phyloP scores from a whole-genome alignment of 306 rosid species.

The Quercus wislizeni region DNA sequence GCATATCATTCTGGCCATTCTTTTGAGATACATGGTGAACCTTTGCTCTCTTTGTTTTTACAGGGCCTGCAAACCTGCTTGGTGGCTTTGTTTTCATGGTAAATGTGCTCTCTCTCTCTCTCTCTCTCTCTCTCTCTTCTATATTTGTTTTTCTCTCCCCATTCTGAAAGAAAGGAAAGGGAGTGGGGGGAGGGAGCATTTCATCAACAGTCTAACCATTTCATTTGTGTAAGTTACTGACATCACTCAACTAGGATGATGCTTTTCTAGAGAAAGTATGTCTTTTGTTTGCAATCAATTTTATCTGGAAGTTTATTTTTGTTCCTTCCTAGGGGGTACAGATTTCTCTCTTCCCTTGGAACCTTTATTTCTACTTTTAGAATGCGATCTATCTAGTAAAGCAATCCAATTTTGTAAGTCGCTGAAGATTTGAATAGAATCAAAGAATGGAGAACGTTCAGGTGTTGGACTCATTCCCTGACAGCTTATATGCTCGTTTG shows the following conservation, averaged over 20 bases:
- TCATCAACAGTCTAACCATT: not conserved
- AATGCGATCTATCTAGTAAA: not conserved
- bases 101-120: constrained; percentile 23
- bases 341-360: not conserved
- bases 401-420: not conserved
- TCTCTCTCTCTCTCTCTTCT: not conserved
- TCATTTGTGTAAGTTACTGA: not conserved
- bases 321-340: not conserved
- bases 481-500: not conserved
- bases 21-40: constrained; percentile 18
- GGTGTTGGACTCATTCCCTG: not conserved
- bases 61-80: constrained; percentile 99
- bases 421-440: not conserved
- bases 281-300: not conserved
- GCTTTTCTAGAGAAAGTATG: not conserved
- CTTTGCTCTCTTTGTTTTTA: constrained; percentile 23
- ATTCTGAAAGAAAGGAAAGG: constrained; percentile 4
- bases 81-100: constrained; percentile 90
- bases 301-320: not conserved
- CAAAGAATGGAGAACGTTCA: not conserved
- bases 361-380: not conserved
- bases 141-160: not conserved
- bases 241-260: not conserved
- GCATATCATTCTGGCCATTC: not conserved
- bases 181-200: not conserved